Conservation (phyloP, 768 basidiomycete genomes). For the Pleurotus pulmonarius region DNA sequence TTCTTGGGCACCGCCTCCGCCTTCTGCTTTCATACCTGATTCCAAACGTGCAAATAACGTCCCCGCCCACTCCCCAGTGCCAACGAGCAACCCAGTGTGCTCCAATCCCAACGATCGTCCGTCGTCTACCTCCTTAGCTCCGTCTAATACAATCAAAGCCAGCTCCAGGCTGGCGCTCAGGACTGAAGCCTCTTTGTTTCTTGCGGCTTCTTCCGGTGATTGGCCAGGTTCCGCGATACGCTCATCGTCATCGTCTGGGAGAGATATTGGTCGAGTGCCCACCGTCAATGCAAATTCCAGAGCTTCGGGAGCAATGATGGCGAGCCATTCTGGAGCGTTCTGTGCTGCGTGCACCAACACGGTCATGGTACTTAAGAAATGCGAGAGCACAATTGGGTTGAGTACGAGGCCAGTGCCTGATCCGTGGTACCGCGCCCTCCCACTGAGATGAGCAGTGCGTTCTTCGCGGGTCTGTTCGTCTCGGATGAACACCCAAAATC, state of each 20-base stretch:
- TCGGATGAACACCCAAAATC: slow-evolving; percentile 93
- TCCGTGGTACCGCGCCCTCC: slow-evolving; percentile 57
- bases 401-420: slow-evolving; percentile 83
- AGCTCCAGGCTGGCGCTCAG: slow-evolving; percentile 76
- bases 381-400: slow-evolving; percentile 70
- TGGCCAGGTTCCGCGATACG: slow-evolving; percentile 25
- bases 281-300: slow-evolving; percentile 82
- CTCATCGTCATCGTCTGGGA: slow-evolving; percentile 31
- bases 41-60: slow-evolving; percentile 63
- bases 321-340: slow-evolving; percentile 77
- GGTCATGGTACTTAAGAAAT: slow-evolving; percentile 71
- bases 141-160: slow-evolving; percentile 71
- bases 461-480: slow-evolving; percentile 79
- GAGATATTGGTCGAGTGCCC: slow-evolving; percentile 62
- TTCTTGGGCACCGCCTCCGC: slow-evolving; percentile 65
- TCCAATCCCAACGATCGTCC: slow-evolving; percentile 76
- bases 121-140: slow-evolving; percentile 69
- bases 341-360: slow-evolving; percentile 81
- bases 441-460: slow-evolving; percentile 55
- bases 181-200: slow-evolving; percentile 64
- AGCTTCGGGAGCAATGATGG: slow-evolving; percentile 75
- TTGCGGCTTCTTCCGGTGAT: not conserved
- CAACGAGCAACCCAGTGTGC: slow-evolving; percentile 66
- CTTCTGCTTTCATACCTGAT: slow-evolving; percentile 54
- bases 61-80: slow-evolving; percentile 78